Conservation (phyloP, 2,329 filamentous ascomycete species). For the Emericellopsis atlantica region DNA sequence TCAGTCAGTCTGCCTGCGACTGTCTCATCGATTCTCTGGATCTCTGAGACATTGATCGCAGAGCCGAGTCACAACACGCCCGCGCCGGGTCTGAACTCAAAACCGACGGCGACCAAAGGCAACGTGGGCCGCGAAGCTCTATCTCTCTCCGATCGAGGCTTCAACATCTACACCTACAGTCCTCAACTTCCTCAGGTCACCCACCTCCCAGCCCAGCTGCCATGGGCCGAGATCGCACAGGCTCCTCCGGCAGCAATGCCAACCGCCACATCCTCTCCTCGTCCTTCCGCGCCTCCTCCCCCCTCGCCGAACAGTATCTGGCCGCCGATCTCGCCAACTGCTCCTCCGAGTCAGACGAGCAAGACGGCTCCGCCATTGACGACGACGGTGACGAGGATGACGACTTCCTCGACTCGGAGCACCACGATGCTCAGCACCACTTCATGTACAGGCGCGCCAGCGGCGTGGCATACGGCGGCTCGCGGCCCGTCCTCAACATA, state of each 20-base stretch:
- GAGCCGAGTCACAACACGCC: too few species aligned
- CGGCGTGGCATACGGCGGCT: slow-evolving; percentile 60
- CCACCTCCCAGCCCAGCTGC: background rate
- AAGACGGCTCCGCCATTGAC: slow-evolving; percentile 11
- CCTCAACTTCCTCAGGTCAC: too few species aligned
- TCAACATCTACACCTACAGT: too few species aligned
- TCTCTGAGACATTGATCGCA: too few species aligned
- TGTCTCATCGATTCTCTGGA: too few species aligned
- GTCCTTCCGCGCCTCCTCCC: slow-evolving; percentile 49
- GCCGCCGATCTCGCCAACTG: slow-evolving; percentile 55
- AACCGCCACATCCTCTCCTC: slow-evolving; percentile 17
- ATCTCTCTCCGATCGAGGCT: too few species aligned
- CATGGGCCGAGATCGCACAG: slow-evolving; percentile 1
- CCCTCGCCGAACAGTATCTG: slow-evolving; percentile 52
- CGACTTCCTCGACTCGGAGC: background rate
- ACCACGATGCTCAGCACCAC: slow-evolving; percentile 26
- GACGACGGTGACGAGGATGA: slow-evolving; percentile 18
- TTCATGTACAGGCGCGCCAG: slow-evolving; percentile 63
- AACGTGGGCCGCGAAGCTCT: too few species aligned
- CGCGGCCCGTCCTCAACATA: slow-evolving; percentile 56
- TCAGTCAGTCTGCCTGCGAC: too few species aligned
- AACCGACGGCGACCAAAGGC: too few species aligned
- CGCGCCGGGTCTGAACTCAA: too few species aligned
- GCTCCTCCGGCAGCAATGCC: slow-evolving; percentile 5
- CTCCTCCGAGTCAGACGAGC: slow-evolving; percentile 32